Percentiles rank a stretch among this genome's conserved stretches.
Conservation (phyloP, 2,329 filamentous ascomycete species). For the Aspergillus amoenus region DNA sequence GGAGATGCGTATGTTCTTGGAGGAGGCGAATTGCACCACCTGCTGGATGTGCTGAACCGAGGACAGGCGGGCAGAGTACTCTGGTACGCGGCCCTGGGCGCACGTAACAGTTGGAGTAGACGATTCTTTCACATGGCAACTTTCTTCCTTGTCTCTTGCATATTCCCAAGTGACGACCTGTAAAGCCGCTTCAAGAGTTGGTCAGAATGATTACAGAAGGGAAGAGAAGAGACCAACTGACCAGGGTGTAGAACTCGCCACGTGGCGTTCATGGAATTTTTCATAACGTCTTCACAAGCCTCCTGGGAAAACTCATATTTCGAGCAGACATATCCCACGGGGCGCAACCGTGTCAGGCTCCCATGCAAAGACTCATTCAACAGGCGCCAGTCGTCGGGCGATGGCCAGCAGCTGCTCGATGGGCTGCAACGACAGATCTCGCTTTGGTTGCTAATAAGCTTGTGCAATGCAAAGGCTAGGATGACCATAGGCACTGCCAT, state of each 20-base stretch:
- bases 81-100: constrained; percentile 15
- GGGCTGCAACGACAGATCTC: too few relatives aligned
- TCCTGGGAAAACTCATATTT: neutral
- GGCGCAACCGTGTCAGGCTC: neutral
- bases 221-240: neutral
- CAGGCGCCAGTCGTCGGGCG: neutral
- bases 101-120: too few relatives aligned
- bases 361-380: neutral
- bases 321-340: neutral
- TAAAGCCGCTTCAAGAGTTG: neutral
- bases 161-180: neutral
- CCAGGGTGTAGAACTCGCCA: neutral
- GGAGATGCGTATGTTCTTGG: constrained; percentile 10
- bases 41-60: constrained; percentile 9
- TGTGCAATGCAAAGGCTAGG: too few relatives aligned
- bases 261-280: neutral
- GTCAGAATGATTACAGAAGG: too few relatives aligned
- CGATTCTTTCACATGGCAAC: neutral
- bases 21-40: constrained; percentile 13
- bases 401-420: neutral
- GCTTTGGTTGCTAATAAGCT: too few relatives aligned
- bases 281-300: neutral
- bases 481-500: too few relatives aligned
- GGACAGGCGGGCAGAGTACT: constrained; percentile 13
- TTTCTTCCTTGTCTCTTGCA: too few relatives aligned